phyloP scores from a whole-genome alignment of 352 stramenopile genomes.

The Pythium dissimile region DNA sequence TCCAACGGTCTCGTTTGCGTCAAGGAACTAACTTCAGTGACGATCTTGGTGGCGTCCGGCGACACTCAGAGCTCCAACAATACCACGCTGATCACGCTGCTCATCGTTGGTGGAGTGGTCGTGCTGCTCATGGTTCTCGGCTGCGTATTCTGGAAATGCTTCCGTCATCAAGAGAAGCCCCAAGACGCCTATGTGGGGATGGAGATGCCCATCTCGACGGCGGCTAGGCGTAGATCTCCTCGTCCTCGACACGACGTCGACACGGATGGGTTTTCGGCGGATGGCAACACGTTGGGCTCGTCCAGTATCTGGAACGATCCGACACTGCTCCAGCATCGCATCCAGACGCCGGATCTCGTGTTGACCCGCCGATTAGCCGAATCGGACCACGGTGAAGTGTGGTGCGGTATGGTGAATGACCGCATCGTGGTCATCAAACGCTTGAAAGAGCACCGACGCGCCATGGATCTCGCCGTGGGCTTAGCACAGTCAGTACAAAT shows the following conservation, averaged over 20 bases:
- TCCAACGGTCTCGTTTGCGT: background rate
- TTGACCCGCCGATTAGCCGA: background rate
- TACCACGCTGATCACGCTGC: background rate
- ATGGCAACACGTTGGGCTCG: slow-evolving; percentile 33
- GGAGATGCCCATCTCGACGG: too few relatives aligned
- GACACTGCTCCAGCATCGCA: slow-evolving; percentile 52
- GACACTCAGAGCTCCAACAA: background rate
- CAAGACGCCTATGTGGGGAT: background rate
- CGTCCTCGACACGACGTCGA: too few relatives aligned
- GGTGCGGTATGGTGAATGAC: background rate
- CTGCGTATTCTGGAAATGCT: background rate
- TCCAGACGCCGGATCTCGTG: slow-evolving; percentile 22
- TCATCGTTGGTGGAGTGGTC: background rate
- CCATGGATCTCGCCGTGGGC: background rate
- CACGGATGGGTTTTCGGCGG: slow-evolving; percentile 32
- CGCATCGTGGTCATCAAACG: background rate
- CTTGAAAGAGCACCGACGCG: background rate
- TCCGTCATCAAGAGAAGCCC: background rate
- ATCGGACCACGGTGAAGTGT: background rate
- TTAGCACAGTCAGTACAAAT: slow-evolving; percentile 38
- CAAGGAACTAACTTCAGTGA: background rate
- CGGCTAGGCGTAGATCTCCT: too few relatives aligned
- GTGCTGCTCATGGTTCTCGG: background rate
- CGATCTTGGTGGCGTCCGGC: background rate
- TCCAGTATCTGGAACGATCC: slow-evolving; percentile 63